Base-by-base conservation (phyloP, 169 alveolate genomes). In the Cryptosporidium ryanae region DNA sequence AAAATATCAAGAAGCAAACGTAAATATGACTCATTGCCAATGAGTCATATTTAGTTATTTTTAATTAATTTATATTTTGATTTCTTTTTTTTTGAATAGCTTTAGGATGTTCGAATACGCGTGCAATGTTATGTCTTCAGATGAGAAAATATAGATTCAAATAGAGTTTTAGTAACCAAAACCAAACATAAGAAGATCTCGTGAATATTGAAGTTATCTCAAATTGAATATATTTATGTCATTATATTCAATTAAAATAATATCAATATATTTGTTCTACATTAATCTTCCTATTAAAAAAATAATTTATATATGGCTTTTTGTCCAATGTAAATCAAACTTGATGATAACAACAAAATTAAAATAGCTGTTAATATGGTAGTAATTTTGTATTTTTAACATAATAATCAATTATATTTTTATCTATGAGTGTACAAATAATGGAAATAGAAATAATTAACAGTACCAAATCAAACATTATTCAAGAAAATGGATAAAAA, bases 51-150 rank as follows among this genome's bases (percentile, higher is more conserved):
- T 52, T 52, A n/a, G 18, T n/a, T 52, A 52, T 52, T 52, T 52
- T 12, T 5, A 52, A 52, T n/a, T n/a, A n/a, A n/a, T n/a, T n/a
- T 52, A 0, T 12, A 52, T 12, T 52, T 5, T 5, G 5, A 12
- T 7, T 21, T 21, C 21, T 7, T 7, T 52, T 21, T 46, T 44
- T 66, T 66, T 21, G 7, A 25, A 48, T 21, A n/a, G 31, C 54
- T n/a, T 65, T 17, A n/a, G 34, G 27, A 49, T 68, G 83, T 68
- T 68, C 83, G 83, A 55, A 68, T 50, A 68, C 83, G 83, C 83
- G 83, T 52, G 52, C 1, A 49, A 68, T n/a, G 46, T 38, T 6
- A 38, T 38, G 46, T 38, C 46, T 38, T 38, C 46, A 6, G 3
- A 6, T 38, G n/a, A 38, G 8, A 38, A 6, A 38, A 38, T 38